These are phyloP conservation scores for Fusarium mexicanum DNA, from an alignment of 2,329 filamentous ascomycete genomes.

Conservation along the genomic window DNA sequence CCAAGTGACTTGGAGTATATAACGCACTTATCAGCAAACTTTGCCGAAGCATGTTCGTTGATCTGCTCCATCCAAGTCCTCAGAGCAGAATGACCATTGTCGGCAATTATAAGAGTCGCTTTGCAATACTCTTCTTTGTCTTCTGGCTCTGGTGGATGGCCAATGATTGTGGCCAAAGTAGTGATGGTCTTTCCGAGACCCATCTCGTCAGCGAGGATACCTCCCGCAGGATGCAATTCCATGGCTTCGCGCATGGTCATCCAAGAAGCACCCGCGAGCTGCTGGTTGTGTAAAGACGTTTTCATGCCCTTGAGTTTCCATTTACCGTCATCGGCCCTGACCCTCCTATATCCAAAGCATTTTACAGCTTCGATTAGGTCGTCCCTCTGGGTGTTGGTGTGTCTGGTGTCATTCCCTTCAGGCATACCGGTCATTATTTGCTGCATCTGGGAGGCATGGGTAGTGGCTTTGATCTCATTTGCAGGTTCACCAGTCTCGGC, in stretches of 20 bases:
- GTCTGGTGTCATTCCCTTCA: slow-evolving; percentile 8
- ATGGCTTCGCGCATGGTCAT: slow-evolving; percentile 62
- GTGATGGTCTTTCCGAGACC: slow-evolving; percentile 75
- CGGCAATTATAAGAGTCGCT: slow-evolving; percentile 47
- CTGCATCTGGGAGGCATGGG: neutral
- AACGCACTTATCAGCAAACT: accelerated
- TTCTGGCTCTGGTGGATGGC: slow-evolving; percentile 58
- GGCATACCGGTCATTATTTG: slow-evolving; percentile 26
- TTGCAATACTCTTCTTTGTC: slow-evolving; percentile 50
- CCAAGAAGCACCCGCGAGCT: slow-evolving; percentile 62
- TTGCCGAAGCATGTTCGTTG: accelerated
- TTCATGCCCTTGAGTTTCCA: slow-evolving; percentile 37
- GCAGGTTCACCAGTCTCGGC: neutral
- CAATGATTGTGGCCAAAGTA: slow-evolving; percentile 76
- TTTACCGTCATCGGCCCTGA: neutral
- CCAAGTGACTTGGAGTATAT: neutral
- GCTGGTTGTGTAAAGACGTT: slow-evolving; percentile 55
- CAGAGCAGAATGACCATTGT: neutral
- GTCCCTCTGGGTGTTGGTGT: neutral
- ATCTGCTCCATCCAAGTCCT: neutral
- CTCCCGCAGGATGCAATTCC: slow-evolving; percentile 59
- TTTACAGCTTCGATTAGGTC: slow-evolving; percentile 27
- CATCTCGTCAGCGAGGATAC: slow-evolving; percentile 70
- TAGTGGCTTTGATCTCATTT: neutral
- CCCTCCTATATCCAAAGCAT: slow-evolving; percentile 33